A percentile compares a stretch with the other conserved stretches of the same genome.
Conservation (phyloP, 2,329 filamentous ascomycete species). For the Fusarium haematococcum region DNA sequence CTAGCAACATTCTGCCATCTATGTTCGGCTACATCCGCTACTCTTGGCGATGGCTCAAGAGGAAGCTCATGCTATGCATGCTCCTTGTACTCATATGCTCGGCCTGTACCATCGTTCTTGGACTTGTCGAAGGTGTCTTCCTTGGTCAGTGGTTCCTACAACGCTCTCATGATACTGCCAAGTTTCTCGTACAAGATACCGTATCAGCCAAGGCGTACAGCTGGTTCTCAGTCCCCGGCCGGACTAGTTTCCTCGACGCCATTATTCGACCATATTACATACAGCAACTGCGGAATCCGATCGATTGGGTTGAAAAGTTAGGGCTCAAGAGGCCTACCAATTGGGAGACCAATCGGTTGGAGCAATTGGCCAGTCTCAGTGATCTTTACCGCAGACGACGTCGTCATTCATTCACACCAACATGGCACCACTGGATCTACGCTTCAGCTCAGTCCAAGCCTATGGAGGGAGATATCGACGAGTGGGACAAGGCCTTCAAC, state of each 20-base stretch:
- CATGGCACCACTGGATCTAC: conserved; percentile 7
- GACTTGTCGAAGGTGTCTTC: neutral
- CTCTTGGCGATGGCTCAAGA: neutral
- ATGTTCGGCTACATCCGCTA: neutral
- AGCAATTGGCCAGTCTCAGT: neutral
- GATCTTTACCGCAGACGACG: neutral
- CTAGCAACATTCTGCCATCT: neutral
- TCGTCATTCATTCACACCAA: neutral
- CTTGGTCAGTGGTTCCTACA: neutral
- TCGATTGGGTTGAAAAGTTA: neutral
- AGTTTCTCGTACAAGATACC: neutral
- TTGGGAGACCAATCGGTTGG: neutral
- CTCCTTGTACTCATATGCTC: neutral
- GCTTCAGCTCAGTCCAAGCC: neutral
- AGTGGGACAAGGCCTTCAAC: neutral
- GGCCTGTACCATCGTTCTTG: neutral
- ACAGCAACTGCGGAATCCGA: neutral
- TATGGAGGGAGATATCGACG: neutral
- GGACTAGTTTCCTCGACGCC: neutral
- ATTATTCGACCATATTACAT: neutral
- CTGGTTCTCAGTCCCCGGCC: neutral
- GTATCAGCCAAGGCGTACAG: neutral
- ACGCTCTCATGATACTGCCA: neutral
- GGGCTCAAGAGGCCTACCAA: neutral
- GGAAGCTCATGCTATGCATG: neutral